Conservation (phyloP, 1,139 yeast genomes). For the Hyphopichia buzzinii region DNA sequence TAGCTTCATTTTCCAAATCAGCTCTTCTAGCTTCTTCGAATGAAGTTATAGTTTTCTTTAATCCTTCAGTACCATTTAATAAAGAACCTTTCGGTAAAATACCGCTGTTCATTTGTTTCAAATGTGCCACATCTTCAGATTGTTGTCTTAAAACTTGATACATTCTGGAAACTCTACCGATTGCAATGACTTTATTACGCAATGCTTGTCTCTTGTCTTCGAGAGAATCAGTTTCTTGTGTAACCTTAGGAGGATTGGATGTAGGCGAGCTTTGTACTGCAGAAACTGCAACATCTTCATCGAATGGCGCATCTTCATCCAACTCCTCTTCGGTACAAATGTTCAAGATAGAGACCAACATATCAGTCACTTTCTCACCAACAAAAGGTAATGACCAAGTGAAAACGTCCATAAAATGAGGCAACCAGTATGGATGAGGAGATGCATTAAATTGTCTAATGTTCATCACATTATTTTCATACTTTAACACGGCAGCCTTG, state of each 20-base stretch:
- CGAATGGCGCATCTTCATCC: constrained; percentile 64
- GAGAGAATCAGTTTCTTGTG: constrained; percentile 12
- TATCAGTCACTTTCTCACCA: constrained; percentile 94
- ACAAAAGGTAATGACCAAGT: constrained; percentile 98
- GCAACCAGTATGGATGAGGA: constrained; percentile 97
- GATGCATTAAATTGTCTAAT: constrained; percentile 90
- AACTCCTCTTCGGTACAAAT: constrained; percentile 95
- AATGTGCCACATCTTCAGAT: constrained; percentile 79
- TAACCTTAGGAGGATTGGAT: constrained; percentile 4
- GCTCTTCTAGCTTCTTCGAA: constrained; percentile 86
- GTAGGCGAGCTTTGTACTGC: constrained; percentile 6
- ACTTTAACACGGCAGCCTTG: constrained; percentile 92
- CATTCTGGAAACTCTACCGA: constrained; percentile 93
- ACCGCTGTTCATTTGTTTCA: constrained; percentile 67
- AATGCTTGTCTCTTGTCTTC: constrained; percentile 60
- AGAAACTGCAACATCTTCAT: constrained; percentile 7
- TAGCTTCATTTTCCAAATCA: constrained; percentile 79
- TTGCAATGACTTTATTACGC: constrained; percentile 88
- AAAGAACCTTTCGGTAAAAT: constrained; percentile 84
- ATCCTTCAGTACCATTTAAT: constrained; percentile 78
- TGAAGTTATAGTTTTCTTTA: constrained; percentile 63
- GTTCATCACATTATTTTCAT: constrained; percentile 90
- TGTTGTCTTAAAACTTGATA: constrained; percentile 87
- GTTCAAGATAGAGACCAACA: constrained; percentile 85
- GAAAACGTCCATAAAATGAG: constrained; percentile 96